Evolutionary conservation across 139 green algal species (phyloP).

Genomic region (Gonium pectorale): DNA sequence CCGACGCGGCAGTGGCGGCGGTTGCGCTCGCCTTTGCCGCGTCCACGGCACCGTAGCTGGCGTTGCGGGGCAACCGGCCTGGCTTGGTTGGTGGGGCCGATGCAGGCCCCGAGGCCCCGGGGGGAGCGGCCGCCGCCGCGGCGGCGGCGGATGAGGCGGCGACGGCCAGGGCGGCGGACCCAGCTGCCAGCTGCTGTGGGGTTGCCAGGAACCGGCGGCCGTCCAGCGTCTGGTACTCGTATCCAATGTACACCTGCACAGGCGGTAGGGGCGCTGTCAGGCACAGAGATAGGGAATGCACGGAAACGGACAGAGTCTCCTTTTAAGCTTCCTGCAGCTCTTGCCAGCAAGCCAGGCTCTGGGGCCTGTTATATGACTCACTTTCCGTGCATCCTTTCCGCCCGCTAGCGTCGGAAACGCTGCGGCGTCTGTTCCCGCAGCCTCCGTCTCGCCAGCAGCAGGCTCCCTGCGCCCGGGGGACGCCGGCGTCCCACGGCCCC

Average conservation of each 20-base stretch:
- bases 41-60: no score
- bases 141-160: background rate
- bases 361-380: background rate
- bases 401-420: background rate
- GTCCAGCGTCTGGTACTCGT: slow-evolving; percentile 43
- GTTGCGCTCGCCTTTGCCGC: no score
- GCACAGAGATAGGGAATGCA: no score
- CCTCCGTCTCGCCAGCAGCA: background rate
- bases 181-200: slow-evolving; percentile 46
- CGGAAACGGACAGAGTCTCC: no score
- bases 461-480: background rate
- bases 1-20: background rate
- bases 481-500: background rate
- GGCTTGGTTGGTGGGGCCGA: background rate
- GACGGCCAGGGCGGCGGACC: background rate
- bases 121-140: background rate
- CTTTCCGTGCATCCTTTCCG: background rate
- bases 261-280: no score
- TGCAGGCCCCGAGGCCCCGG: background rate
- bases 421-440: background rate
- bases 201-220: slow-evolving; percentile 44
- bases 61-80: no score
- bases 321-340: no score
- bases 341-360: no score
- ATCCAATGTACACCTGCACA: slow-evolving; percentile 23